Conservation (phyloP, 768 basidiomycete species). For the Pleurotus ostreatus region DNA sequence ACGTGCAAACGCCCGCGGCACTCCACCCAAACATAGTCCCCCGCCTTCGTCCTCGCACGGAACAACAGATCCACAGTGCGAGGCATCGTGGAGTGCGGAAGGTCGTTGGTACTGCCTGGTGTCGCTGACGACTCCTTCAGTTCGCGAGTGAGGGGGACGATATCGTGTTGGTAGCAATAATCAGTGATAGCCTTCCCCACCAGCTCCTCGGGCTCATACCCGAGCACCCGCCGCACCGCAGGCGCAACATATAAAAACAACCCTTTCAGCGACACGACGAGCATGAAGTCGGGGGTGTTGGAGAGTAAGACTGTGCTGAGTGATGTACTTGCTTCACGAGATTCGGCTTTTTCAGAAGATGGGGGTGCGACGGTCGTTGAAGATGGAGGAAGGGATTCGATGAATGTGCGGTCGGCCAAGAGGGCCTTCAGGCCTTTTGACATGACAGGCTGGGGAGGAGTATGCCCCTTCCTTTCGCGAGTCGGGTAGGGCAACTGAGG, state of each 20-base stretch:
- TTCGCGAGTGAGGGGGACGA: slow-evolving; percentile 88
- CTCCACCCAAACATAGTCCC: slow-evolving; percentile 83
- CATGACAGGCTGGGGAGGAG: slow-evolving; percentile 30
- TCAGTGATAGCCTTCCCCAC: slow-evolving; percentile 75
- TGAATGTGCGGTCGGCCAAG: slow-evolving; percentile 42
- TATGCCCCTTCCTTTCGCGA: slow-evolving; percentile 28
- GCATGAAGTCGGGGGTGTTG: slow-evolving; percentile 73
- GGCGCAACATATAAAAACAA: slow-evolving; percentile 91
- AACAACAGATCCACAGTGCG: slow-evolving; percentile 81
- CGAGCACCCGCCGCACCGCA: slow-evolving; percentile 70
- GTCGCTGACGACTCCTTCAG: slow-evolving; percentile 66
- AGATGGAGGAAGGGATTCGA: slow-evolving; percentile 42
- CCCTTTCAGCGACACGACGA: slow-evolving; percentile 91
- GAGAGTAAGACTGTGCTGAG: slow-evolving; percentile 62
- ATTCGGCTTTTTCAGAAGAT: slow-evolving; percentile 15
- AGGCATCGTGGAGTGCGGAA: slow-evolving; percentile 24
- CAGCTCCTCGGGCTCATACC: slow-evolving; percentile 84
- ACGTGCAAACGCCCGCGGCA: slow-evolving; percentile 84
- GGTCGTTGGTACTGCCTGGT: neutral
- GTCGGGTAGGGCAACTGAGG: slow-evolving; percentile 7
- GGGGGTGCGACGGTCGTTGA: slow-evolving; percentile 32
- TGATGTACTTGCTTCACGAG: slow-evolving; percentile 34
- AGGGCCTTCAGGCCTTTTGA: slow-evolving; percentile 50
- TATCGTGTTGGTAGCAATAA: slow-evolving; percentile 85
- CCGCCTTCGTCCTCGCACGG: slow-evolving; percentile 67